Conservation (phyloP, 352 stramenopile genomes). For the Halophytophthora polymorphica region DNA sequence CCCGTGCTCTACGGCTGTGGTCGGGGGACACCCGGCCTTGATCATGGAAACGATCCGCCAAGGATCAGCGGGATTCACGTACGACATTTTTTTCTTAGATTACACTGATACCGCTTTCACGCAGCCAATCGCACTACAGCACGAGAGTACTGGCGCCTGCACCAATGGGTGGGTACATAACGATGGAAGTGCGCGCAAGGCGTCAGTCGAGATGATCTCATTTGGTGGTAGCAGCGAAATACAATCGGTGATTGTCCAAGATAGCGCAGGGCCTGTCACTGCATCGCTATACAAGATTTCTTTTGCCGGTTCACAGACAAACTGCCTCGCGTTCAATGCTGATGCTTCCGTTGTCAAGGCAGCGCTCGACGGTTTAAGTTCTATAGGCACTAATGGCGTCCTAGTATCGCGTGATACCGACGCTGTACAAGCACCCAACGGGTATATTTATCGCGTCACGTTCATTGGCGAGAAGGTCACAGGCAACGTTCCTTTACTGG, state of each 20-base stretch:
- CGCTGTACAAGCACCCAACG: slow-evolving; percentile 37
- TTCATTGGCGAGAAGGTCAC: slow-evolving; percentile 61
- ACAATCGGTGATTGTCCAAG: slow-evolving; percentile 45
- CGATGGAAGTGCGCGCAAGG: slow-evolving; percentile 40
- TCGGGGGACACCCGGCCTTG: slow-evolving; percentile 46
- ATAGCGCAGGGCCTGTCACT: slow-evolving; percentile 16
- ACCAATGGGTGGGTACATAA: slow-evolving; percentile 26
- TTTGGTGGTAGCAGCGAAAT: slow-evolving; percentile 61
- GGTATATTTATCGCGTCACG: slow-evolving; percentile 61
- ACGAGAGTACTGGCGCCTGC: slow-evolving; percentile 25
- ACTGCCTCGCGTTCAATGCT: slow-evolving; percentile 39
- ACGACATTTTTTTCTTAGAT: slow-evolving; percentile 78
- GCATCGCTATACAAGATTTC: slow-evolving; percentile 42
- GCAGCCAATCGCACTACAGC: slow-evolving; percentile 30
- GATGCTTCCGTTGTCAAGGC: slow-evolving; percentile 17
- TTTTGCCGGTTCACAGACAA: slow-evolving; percentile 36
- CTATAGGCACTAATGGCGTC: slow-evolving; percentile 38
- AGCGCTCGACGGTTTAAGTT: slow-evolving; percentile 23
- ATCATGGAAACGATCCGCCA: slow-evolving; percentile 69
- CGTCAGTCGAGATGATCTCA: slow-evolving; percentile 36
- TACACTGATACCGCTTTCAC: slow-evolving; percentile 29
- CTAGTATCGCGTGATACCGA: slow-evolving; percentile 47
- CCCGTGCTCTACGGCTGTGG: slow-evolving; percentile 34
- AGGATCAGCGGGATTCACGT: slow-evolving; percentile 53
- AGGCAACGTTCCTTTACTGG: slow-evolving; percentile 42